phyloP scores from a whole-genome alignment of 139 green algal genomes.

The Closterium sp. region DNA sequence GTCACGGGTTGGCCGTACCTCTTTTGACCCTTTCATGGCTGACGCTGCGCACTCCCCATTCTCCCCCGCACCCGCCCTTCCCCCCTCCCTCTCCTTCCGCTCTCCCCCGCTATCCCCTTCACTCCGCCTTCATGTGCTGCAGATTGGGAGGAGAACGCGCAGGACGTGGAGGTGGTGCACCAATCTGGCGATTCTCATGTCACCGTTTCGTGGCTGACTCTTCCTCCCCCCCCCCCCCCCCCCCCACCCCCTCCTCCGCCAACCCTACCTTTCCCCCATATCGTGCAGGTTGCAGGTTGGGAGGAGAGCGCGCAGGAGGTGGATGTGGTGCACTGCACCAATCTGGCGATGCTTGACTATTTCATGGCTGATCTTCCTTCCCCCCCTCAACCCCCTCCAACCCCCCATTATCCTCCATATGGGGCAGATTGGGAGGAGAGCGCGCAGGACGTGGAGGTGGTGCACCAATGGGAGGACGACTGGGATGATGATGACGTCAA shows the following conservation, averaged over 20 bases:
- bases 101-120: too few species aligned
- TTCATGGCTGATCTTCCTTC: neutral
- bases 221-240: too few species aligned
- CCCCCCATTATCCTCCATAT: neutral
- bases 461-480: constrained; percentile 56
- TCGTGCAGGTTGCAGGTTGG: constrained; percentile 47
- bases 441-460: constrained; percentile 49
- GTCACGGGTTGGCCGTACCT: too few species aligned
- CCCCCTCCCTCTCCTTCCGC: too few species aligned
- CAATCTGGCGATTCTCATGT: too few species aligned
- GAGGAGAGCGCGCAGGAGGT: constrained; percentile 45
- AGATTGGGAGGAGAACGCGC: constrained; percentile 54
- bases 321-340: constrained; percentile 11
- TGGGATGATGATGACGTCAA: constrained; percentile 59
- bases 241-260: too few species aligned
- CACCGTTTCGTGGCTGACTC: too few species aligned
- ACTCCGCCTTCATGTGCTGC: constrained; percentile 2
- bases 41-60: too few species aligned
- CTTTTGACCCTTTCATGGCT: too few species aligned
- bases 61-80: too few species aligned
- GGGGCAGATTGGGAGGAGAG: constrained; percentile 51
- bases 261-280: too few species aligned
- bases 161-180: constrained; percentile 6
- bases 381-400: neutral
- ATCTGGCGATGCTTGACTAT: neutral